A percentile compares a stretch with the other conserved stretches of the same genome.
Conservation (phyloP, 2,329 filamentous ascomycete genomes). For the Botryotinia calthae region DNA sequence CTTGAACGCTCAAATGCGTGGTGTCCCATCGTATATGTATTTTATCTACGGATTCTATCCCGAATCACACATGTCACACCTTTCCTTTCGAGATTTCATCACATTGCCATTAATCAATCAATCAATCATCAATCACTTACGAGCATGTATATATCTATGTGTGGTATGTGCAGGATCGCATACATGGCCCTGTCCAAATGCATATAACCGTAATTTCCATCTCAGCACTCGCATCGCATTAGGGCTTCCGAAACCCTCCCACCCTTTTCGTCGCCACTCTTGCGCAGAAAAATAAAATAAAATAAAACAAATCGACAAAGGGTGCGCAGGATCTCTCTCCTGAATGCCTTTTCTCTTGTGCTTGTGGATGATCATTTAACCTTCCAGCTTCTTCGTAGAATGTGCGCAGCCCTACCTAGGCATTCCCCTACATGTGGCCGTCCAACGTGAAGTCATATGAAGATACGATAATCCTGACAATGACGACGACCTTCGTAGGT, state of each 20-base stretch:
- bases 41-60: neutral
- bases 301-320: too few species aligned
- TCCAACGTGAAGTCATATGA: neutral
- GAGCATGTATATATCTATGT: too few species aligned
- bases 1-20: too few species aligned
- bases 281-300: neutral
- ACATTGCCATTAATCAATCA: too few species aligned
- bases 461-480: neutral
- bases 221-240: too few species aligned
- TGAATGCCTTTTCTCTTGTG: neutral
- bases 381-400: neutral
- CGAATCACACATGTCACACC: neutral
- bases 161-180: too few species aligned
- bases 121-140: too few species aligned
- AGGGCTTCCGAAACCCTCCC: too few species aligned
- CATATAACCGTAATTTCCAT: too few species aligned
- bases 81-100: neutral
- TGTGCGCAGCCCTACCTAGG: neutral
- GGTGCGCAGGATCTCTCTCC: neutral
- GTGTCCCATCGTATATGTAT: too few species aligned
- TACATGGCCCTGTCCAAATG: too few species aligned
- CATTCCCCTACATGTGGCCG: neutral
- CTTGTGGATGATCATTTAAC: neutral
- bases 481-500: neutral
- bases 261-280: neutral